Evolutionary conservation across 768 basidiomycete genomes (phyloP).

Genomic region (Pholiota microspora): DNA sequence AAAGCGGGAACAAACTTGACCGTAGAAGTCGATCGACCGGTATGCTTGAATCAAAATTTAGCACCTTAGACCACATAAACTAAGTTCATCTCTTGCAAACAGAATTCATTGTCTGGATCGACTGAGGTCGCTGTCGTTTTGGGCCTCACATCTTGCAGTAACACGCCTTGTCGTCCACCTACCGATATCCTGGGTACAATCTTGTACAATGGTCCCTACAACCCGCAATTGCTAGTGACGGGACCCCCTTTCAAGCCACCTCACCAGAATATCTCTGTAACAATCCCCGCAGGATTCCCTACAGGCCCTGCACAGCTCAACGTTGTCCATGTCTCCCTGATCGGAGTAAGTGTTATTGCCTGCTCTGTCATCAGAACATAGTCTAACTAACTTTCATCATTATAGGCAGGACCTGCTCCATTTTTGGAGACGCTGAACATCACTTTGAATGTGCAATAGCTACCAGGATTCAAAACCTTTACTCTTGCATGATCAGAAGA

Average conservation of each 20-base stretch:
- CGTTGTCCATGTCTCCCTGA: constrained; percentile 34
- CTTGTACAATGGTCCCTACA: constrained; percentile 45
- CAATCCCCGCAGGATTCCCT: constrained; percentile 28
- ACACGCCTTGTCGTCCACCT: constrained; percentile 20
- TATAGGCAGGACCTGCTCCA: constrained; percentile 31
- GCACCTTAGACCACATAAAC: too few relatives aligned
- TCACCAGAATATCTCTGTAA: constrained; percentile 44
- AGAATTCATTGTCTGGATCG: constrained; percentile 37
- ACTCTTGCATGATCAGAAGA: too few relatives aligned
- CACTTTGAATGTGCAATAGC: constrained; percentile 23
- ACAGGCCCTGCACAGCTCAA: constrained; percentile 33
- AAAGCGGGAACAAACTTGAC: constrained; percentile 34
- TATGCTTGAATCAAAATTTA: constrained; percentile 31
- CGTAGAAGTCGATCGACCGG: constrained; percentile 48
- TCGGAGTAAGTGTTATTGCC: constrained; percentile 37
- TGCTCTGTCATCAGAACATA: not conserved
- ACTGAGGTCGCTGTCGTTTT: constrained; percentile 46
- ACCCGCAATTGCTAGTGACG: constrained; percentile 26
- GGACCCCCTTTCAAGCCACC: constrained; percentile 28
- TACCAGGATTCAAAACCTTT: too few relatives aligned
- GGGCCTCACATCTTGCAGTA: constrained; percentile 35
- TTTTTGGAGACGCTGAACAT: constrained; percentile 30
- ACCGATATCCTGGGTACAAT: constrained; percentile 35
- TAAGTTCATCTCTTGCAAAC: not conserved
- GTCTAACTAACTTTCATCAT: not conserved